Evolutionary conservation across 441 rosid species (phyloP).

Genomic region (Eutrema salsugineum): DNA sequence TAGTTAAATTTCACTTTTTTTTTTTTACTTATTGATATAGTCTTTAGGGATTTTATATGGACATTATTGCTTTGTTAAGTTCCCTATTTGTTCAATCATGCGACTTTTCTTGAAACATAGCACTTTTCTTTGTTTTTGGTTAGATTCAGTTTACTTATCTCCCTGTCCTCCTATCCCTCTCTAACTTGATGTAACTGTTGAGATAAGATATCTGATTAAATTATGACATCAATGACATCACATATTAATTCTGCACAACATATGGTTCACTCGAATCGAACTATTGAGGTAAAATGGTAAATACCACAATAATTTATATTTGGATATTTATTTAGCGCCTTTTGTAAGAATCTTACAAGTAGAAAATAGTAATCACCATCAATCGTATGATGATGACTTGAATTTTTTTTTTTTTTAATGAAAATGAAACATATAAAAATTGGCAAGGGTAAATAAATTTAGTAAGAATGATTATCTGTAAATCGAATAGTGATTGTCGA

Average conservation of each 20-base stretch:
- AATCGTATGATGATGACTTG: neutral
- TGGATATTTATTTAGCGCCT: neutral
- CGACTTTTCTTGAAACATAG: conserved; percentile 14
- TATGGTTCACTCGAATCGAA: neutral
- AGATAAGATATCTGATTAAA: neutral
- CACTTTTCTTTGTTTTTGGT: neutral
- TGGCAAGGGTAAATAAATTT: neutral
- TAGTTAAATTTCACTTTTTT: neutral
- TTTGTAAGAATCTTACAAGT: neutral
- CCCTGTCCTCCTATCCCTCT: neutral
- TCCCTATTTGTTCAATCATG: neutral
- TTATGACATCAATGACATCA: neutral
- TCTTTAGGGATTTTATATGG: neutral
- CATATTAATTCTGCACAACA: neutral
- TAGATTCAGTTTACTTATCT: neutral
- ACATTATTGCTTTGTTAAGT: conserved; percentile 19
- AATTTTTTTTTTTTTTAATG: too few relatives aligned
- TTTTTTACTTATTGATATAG: conserved; percentile 5
- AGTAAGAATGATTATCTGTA: neutral
- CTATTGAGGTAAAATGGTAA: neutral
- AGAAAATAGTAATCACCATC: neutral
- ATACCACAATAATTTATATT: neutral
- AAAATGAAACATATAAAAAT: neutral
- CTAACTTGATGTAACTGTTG: neutral
- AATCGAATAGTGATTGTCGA: too few relatives aligned